Evolutionary conservation across 106 monocot species (phyloP).

Genomic region (Narthecium ossifragum): DNA sequence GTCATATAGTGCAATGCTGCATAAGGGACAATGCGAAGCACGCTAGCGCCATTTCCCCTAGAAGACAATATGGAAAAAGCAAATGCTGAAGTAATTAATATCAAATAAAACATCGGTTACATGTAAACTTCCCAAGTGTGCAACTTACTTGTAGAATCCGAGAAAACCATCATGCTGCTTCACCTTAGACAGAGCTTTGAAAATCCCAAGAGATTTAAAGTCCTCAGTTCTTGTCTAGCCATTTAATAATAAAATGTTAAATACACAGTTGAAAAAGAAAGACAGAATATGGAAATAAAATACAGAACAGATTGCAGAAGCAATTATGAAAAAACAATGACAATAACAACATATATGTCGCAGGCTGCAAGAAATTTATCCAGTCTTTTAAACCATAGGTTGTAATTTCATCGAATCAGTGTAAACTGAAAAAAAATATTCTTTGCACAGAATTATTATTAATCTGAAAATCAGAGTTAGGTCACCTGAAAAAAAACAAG

Average conservation of each 20-base stretch:
- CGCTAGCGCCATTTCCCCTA: conserved; percentile 97
- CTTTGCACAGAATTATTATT: too few species aligned
- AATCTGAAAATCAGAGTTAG: too few species aligned
- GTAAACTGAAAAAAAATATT: too few species aligned
- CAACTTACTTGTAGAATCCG: conserved; percentile 82
- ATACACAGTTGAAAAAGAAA: too few species aligned
- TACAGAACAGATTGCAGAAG: too few species aligned
- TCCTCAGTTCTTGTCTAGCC: conserved; percentile 70
- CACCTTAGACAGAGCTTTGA: conserved; percentile 62
- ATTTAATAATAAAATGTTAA: background rate
- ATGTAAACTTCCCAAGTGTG: background rate
- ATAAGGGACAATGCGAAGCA: conserved; percentile 90
- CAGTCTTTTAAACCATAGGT: too few species aligned
- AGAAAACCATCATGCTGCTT: conserved; percentile 66
- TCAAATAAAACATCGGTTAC: background rate
- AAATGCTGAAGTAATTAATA: conserved; percentile 1
- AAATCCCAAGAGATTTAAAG: conserved; percentile 73
- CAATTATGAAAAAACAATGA: too few species aligned
- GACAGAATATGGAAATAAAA: too few species aligned
- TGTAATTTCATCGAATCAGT: too few species aligned
- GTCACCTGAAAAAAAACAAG: too few species aligned
- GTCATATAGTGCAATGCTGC: conserved; percentile 93
- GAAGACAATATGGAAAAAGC: conserved; percentile 7
- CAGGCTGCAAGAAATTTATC: too few species aligned
- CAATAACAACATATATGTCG: too few species aligned